A percentile compares a stretch with the other conserved stretches of the same genome.
phyloP scores from a whole-genome alignment of 1,284 basidiomycete genomes.

The Trichosporon sp. region DNA sequence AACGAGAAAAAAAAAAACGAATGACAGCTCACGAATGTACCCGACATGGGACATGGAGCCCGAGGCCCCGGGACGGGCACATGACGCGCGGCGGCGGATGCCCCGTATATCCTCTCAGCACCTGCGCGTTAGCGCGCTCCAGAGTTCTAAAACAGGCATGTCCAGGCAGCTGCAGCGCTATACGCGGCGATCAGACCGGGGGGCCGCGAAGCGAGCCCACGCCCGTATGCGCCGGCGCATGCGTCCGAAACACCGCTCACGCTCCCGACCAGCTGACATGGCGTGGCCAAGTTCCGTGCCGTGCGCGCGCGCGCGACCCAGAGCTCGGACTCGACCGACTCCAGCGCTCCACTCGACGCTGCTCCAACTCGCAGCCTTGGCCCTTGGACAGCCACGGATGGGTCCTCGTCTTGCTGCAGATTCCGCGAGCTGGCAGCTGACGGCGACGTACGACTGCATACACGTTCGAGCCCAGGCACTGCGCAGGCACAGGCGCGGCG shows the following conservation, averaged over 20 bases:
- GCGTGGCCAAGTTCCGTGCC: neutral
- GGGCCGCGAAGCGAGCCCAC: neutral
- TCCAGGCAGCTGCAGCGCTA: neutral
- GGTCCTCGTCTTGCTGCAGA: neutral
- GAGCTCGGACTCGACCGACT: neutral
- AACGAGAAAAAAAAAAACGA: neutral
- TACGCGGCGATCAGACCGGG: neutral
- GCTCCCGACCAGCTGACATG: neutral
- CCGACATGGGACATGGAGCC: no score
- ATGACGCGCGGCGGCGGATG: no score
- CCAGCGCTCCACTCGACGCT: neutral
- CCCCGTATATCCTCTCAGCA: neutral
- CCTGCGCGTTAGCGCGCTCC: no score
- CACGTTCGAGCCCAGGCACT: neutral
- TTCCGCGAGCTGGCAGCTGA: neutral
- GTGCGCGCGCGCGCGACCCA: neutral
- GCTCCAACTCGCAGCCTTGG: no score
- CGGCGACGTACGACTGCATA: neutral
- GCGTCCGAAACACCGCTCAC: neutral
- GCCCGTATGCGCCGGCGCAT: neutral
- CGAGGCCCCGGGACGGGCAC: no score
- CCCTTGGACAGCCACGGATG: no score
- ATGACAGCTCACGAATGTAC: neutral
- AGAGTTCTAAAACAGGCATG: neutral
- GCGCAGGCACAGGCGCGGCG: neutral